A percentile compares a stretch with the other conserved stretches of the same genome.
phyloP scores from a whole-genome alignment of 139 green algal genomes.

The Pleodorina starrii region DNA sequence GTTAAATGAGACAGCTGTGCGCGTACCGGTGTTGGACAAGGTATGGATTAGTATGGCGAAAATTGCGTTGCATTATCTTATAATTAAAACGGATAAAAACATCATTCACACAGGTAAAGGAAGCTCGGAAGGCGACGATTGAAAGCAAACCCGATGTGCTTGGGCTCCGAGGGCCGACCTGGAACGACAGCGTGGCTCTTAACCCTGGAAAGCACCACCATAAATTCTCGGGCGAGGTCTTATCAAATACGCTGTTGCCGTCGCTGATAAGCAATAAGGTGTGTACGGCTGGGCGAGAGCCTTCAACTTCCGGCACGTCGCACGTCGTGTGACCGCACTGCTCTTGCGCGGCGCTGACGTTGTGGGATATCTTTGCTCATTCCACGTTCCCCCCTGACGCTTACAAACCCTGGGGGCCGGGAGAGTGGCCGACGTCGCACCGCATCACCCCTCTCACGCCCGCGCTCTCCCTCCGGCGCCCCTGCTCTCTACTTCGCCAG shows the following conservation, averaged over 20 bases:
- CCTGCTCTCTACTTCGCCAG: too few species aligned
- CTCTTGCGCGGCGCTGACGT: too few species aligned
- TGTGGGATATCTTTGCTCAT: too few species aligned
- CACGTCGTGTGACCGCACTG: too few species aligned
- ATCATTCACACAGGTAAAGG: constrained; percentile 44
- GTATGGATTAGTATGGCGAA: not conserved
- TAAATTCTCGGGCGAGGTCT: not conserved
- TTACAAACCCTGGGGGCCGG: too few species aligned
- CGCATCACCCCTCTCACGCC: too few species aligned
- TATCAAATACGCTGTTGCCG: constrained; percentile 26
- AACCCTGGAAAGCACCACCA: constrained; percentile 24
- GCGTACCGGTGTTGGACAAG: constrained; percentile 28
- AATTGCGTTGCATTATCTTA: not conserved
- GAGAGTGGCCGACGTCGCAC: too few species aligned
- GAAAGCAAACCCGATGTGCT: constrained; percentile 47
- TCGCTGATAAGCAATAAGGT: constrained; percentile 35
- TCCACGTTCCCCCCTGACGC: too few species aligned
- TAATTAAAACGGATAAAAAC: not conserved
- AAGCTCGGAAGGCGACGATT: constrained; percentile 16
- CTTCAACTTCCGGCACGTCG: too few species aligned
- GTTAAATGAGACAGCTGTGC: constrained; percentile 5
- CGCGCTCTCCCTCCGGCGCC: too few species aligned
- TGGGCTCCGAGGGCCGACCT: not conserved
- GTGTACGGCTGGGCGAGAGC: not conserved
- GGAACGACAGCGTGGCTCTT: not conserved